Evolutionary conservation across 768 basidiomycete species (phyloP).

Genomic region (Tulasnella sp.): DNA sequence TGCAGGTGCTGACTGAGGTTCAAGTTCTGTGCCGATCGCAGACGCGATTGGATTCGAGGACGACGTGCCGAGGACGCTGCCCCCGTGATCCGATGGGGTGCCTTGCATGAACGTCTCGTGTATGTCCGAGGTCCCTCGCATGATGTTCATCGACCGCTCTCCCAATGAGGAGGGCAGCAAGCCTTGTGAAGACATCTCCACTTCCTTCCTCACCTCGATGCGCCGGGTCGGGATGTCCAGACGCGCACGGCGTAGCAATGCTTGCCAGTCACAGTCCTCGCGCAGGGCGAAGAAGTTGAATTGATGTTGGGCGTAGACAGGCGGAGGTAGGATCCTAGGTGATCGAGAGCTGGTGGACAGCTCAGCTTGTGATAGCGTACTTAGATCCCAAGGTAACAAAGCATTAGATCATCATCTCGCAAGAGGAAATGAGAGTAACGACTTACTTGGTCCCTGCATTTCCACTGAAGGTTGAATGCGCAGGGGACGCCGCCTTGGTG

Average conservation of each 20-base stretch:
- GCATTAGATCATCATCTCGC: neutral
- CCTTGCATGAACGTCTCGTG: conserved; percentile 8
- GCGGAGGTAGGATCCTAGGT: conserved; percentile 48
- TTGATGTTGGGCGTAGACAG: conserved; percentile 77
- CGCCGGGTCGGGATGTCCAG: conserved; percentile 45
- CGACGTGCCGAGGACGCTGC: conserved; percentile 25
- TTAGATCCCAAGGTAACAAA: conserved; percentile 22
- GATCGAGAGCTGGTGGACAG: conserved; percentile 60
- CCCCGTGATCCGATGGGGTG: conserved; percentile 5
- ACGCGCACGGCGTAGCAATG: conserved; percentile 54
- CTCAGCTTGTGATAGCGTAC: conserved; percentile 70
- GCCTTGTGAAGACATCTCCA: conserved; percentile 36
- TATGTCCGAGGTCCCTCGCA: neutral
- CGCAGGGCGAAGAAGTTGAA: conserved; percentile 69
- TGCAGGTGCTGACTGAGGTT: conserved; percentile 29
- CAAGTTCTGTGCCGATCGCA: conserved; percentile 55
- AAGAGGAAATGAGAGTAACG: neutral
- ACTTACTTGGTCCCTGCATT: conserved; percentile 15
- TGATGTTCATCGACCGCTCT: neutral
- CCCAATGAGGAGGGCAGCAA: too few species aligned
- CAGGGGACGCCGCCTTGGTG: neutral
- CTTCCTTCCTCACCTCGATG: conserved; percentile 62
- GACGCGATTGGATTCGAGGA: conserved; percentile 72
- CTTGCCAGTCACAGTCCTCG: conserved; percentile 58
- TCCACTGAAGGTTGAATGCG: neutral